These are phyloP conservation scores for Candida neerlandica DNA, from an alignment of 1,139 yeast species.

Conservation along the genomic window DNA sequence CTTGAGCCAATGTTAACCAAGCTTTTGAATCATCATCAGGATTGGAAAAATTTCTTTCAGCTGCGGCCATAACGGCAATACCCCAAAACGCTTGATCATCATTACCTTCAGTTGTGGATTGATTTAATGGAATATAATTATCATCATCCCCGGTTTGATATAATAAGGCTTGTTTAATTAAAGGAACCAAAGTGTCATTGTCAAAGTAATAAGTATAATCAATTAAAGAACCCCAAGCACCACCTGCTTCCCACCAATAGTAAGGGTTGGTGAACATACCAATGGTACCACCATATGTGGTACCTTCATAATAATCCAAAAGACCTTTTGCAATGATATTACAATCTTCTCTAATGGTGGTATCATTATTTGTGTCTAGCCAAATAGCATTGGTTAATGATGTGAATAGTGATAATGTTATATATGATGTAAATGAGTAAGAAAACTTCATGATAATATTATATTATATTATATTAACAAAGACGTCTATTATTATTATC, in stretches of 20 bases:
- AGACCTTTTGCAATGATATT: conserved; percentile 62
- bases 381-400: conserved; percentile 22
- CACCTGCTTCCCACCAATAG: conserved; percentile 97
- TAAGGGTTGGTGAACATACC: conserved; percentile 79
- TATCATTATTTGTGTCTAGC: conserved; percentile 42
- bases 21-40: conserved; percentile 45
- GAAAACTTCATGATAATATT: conserved; percentile 3
- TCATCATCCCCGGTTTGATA: conserved; percentile 68
- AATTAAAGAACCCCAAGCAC: conserved; percentile 76
- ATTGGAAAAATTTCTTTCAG: conserved; percentile 74
- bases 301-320: conserved; percentile 72
- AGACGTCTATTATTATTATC: no score
- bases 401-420: conserved; percentile 7
- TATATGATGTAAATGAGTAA: not conserved
- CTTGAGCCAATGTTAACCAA: conserved; percentile 79
- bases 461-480: not conserved
- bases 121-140: conserved; percentile 76
- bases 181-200: conserved; percentile 58
- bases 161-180: conserved; percentile 59
- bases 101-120: conserved; percentile 79
- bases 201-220: conserved; percentile 67
- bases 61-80: conserved; percentile 77
- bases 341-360: conserved; percentile 51
- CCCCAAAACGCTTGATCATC: conserved; percentile 97
- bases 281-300: conserved; percentile 65